Evolutionary conservation across 2,329 filamentous ascomycete genomes (phyloP).

Genomic region (Sporothrix brasiliensis): DNA sequence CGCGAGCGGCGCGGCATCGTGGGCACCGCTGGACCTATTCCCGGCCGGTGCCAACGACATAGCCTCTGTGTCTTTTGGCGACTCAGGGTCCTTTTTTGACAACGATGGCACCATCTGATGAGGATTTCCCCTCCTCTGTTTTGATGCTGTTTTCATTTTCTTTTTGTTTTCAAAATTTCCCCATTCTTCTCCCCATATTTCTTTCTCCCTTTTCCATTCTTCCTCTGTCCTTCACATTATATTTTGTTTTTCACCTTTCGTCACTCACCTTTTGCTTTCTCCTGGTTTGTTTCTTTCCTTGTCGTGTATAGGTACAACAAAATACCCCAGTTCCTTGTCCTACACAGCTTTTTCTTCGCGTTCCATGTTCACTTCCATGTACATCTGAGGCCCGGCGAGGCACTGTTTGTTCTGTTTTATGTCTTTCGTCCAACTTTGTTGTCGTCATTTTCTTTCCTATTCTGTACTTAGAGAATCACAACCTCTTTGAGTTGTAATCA

Average conservation of each 20-base stretch:
- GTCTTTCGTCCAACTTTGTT: not conserved
- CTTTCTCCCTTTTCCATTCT: not conserved
- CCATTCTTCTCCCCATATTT: not conserved
- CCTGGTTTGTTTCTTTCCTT: not conserved
- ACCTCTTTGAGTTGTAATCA: not conserved
- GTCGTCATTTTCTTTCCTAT: not conserved
- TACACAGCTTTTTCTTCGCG: not conserved
- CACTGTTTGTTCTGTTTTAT: not conserved
- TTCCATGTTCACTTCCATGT: not conserved
- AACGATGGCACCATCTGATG: slow-evolving; percentile 31
- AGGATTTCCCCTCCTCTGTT: not conserved
- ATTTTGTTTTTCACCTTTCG: not conserved
- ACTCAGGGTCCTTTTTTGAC: slow-evolving; percentile 30
- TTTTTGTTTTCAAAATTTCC: not conserved
- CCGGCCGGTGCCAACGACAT: not conserved
- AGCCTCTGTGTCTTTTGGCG: slow-evolving; percentile 28
- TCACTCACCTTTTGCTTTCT: not conserved
- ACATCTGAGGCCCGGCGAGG: slow-evolving; percentile 2
- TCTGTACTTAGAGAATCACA: not conserved
- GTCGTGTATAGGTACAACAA: not conserved
- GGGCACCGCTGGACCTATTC: slow-evolving; percentile 22
- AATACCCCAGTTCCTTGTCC: slow-evolving; percentile 11
- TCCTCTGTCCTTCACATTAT: not conserved
- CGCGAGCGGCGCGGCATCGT: slow-evolving; percentile 30
- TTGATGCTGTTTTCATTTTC: not conserved